Evolutionary conservation across 495 filamentous ascomycete species (phyloP).

Genomic region (Daldinia decipiens): DNA sequence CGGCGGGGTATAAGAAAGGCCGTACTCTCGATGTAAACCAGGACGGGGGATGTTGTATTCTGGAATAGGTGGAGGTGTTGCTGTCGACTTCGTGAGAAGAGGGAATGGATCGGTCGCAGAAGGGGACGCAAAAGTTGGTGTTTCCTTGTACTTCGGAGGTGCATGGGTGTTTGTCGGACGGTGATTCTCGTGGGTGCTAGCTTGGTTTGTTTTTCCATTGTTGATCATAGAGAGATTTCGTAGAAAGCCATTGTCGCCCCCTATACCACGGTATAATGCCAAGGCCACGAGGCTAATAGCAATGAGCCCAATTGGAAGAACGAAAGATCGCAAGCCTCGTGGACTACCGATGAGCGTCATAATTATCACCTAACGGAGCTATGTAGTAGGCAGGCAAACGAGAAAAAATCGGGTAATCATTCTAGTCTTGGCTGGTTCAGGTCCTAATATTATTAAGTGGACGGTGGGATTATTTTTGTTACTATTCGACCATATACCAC

Average conservation of each 20-base stretch:
- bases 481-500: constrained; percentile 2
- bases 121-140: constrained; percentile 35
- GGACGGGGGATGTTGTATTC: constrained; percentile 48
- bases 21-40: constrained; percentile 48
- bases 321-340: constrained; percentile 41
- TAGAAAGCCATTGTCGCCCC: constrained; percentile 34
- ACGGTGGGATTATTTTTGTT: background rate
- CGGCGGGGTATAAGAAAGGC: constrained; percentile 53
- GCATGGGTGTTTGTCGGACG: constrained; percentile 45
- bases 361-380: constrained; percentile 13
- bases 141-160: constrained; percentile 52
- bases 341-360: constrained; percentile 45
- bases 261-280: constrained; percentile 33
- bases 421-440: constrained; percentile 18
- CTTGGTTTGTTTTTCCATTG: constrained; percentile 10
- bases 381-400: constrained; percentile 16
- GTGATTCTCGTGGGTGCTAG: constrained; percentile 27
- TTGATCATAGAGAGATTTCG: constrained; percentile 41
- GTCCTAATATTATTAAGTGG: background rate
- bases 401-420: constrained; percentile 23
- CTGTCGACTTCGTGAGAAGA: constrained; percentile 35
- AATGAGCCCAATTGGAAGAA: constrained; percentile 38
- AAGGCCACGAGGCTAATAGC: constrained; percentile 41
- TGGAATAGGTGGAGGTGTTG: constrained; percentile 49
- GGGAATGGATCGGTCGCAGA: constrained; percentile 45